Base-by-base conservation (phyloP, 768 basidiomycete species). In the Cyclocybe aegerita region DNA sequence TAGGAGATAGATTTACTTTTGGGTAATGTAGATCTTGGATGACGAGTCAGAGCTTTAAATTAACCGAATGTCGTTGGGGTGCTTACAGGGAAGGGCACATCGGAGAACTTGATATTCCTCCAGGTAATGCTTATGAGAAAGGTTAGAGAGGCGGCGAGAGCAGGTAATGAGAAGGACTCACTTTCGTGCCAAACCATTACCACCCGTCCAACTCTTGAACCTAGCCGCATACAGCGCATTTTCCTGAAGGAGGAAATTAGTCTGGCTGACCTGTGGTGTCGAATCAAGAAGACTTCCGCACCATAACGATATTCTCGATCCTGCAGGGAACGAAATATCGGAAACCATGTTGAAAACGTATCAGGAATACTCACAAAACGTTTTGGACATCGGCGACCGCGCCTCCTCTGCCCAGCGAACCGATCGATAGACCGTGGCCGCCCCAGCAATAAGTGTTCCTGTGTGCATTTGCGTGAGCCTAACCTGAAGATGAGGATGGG, bases 191-290 rank as follows among this genome's bases (percentile, higher is more conserved):
- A 78, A 46, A 0, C 83, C 83, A 49, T 81, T 80, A 31, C 82
- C 83, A 0, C 82, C 82, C 0, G 79, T 77, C 81, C 81, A 84
- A 59, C 83, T 84, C 68, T 84, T 84, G 69, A 84, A 85, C 8
- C 82, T 75, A n/a, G 82, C 82, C 6, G 68, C 82, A 49, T 83
- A 83, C 2, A 83, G 63, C 0, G 74, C 64, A 46, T 75, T 72
- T 54, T 75, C 75, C 81, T 83, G 48, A 3, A 45, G 17, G 17
- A 45, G 17, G 17, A 34, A 37, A 15, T 11, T 35, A 32, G 35
- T 11, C 29, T 16, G 10, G 9, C 4, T 23, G 9, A 8, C 4
- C 9, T 17, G 36, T 5, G 17, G 9, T 16, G 4, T 16, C 0
- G 10, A 9, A 37, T 33, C 14, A 29, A 12, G 2, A 23, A 10